These are phyloP conservation scores for Boletus reticuloceps DNA, from an alignment of 768 basidiomycete genomes.

Conservation along the genomic window DNA sequence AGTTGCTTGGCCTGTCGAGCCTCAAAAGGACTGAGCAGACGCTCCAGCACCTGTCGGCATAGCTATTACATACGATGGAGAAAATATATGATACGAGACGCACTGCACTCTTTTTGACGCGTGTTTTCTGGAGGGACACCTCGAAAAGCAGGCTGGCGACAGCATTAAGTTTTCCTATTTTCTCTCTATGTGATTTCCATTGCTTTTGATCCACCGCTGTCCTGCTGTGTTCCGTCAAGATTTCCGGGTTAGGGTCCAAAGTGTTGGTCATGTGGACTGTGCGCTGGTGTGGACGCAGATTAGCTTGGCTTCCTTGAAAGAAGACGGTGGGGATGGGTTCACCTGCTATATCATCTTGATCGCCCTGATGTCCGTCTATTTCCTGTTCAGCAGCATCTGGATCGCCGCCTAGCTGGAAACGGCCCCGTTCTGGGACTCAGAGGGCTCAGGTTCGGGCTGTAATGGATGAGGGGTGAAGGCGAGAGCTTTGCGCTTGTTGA, in stretches of 20 bases:
- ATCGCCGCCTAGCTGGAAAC: constrained; percentile 19
- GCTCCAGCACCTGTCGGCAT: constrained; percentile 49
- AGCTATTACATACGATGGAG: neutral
- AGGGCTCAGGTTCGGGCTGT: constrained; percentile 5
- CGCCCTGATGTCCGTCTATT: constrained; percentile 23
- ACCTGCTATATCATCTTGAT: constrained; percentile 29
- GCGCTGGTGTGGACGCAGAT: constrained; percentile 5
- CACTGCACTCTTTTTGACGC: constrained; percentile 23
- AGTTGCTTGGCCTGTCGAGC: constrained; percentile 51
- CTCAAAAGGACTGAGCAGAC: constrained; percentile 54
- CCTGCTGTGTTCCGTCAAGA: constrained; percentile 49
- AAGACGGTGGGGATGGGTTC: neutral
- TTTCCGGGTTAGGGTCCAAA: constrained; percentile 62
- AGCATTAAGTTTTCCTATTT: constrained; percentile 51
- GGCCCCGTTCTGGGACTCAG: constrained; percentile 3
- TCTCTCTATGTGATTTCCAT: constrained; percentile 55
- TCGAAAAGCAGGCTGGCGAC: constrained; percentile 47
- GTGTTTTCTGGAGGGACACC: constrained; percentile 30
- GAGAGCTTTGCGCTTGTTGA: constrained; percentile 61
- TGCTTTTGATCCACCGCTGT: constrained; percentile 49
- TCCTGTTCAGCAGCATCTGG: constrained; percentile 28
- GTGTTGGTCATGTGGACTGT: constrained; percentile 66
- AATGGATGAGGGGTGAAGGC: constrained; percentile 29
- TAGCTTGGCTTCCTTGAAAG: neutral
- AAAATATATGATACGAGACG: constrained; percentile 6